Percentiles rank a stretch among this genome's conserved stretches.
phyloP scores from a whole-genome alignment of 352 stramenopile genomes.

The Phytophthora vignae region DNA sequence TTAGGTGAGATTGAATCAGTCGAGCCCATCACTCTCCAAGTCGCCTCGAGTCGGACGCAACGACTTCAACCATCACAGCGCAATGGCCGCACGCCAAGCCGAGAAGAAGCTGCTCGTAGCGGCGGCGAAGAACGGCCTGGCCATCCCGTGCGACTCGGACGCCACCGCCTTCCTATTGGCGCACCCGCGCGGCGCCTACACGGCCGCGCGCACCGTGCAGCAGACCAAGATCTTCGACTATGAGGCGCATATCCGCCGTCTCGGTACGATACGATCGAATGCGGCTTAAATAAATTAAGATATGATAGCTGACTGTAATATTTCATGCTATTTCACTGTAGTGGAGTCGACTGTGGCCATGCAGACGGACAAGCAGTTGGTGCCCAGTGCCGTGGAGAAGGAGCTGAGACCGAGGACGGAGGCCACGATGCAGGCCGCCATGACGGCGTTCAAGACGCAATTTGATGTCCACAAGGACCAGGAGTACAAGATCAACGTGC shows the following conservation, averaged over 20 bases:
- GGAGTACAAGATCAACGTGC: constrained; percentile 88
- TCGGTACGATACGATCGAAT: constrained; percentile 47
- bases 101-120: constrained; percentile 51
- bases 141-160: constrained; percentile 68
- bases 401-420: constrained; percentile 64
- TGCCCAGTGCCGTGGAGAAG: constrained; percentile 43
- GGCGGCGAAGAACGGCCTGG: constrained; percentile 80
- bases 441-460: constrained; percentile 62
- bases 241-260: constrained; percentile 76
- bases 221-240: constrained; percentile 85
- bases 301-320: constrained; percentile 8
- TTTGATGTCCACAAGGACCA: constrained; percentile 53
- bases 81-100: constrained; percentile 21
- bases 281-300: neutral
- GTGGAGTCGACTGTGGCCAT: constrained; percentile 81
- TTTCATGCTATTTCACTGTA: constrained; percentile 24
- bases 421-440: constrained; percentile 72
- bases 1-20: neutral
- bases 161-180: constrained; percentile 71
- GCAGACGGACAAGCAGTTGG: constrained; percentile 42
- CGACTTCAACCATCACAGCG: neutral
- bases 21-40: neutral
- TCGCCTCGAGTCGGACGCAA: neutral
- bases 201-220: constrained; percentile 70
- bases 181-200: constrained; percentile 78